Conservation (phyloP, 805 yeast species). For the Monosporozyma siamensis region DNA sequence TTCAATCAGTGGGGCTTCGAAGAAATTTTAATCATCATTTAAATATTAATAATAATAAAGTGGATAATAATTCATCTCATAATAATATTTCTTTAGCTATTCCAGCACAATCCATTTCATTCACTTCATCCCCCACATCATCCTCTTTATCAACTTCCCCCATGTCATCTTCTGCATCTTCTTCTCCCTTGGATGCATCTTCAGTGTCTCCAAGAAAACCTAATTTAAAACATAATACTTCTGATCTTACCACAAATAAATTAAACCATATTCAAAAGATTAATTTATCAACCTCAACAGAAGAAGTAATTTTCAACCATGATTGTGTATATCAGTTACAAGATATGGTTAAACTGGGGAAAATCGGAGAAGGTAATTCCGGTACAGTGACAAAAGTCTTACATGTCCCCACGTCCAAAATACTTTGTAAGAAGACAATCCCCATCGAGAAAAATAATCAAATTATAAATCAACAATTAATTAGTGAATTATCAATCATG, state of each 20-base stretch:
- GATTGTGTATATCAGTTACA: slow-evolving; percentile 35
- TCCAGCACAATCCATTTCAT: not conserved
- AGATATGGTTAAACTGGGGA: slow-evolving; percentile 66
- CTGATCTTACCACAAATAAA: no score
- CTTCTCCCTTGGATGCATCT: not conserved
- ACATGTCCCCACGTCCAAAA: slow-evolving; percentile 78
- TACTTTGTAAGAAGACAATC: slow-evolving; percentile 85
- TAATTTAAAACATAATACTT: not conserved
- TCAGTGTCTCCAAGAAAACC: not conserved
- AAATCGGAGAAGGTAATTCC: slow-evolving; percentile 86
- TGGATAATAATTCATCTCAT: not conserved
- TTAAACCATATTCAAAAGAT: not conserved
- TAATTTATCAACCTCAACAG: not conserved
- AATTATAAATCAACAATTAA: slow-evolving; percentile 45
- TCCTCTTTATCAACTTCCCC: not conserved
- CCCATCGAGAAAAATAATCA: slow-evolving; percentile 68
- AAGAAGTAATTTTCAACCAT: slow-evolving; percentile 4
- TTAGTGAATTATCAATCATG: slow-evolving; percentile 81
- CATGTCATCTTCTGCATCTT: not conserved
- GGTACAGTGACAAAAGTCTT: slow-evolving; percentile 86
- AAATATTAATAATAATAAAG: not conserved
- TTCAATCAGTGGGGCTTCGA: not conserved
- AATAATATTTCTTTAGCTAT: not conserved
- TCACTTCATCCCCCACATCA: not conserved
- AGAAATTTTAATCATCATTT: not conserved